Conservation (phyloP, 2,329 filamentous ascomycete species). For the Stachybotrys chlorohalonatus region DNA sequence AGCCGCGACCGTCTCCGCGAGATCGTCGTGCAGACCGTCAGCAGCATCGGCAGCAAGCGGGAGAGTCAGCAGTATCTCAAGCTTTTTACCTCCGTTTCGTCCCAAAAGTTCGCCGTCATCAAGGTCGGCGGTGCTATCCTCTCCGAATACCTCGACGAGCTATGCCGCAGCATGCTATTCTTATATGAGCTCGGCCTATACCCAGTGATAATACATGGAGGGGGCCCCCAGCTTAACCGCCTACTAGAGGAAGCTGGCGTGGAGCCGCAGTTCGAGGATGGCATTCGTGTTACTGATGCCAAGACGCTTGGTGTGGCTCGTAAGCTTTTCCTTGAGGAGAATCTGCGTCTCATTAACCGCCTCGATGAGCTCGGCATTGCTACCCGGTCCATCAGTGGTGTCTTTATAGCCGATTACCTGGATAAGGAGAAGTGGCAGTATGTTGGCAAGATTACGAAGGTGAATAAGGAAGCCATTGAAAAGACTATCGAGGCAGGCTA, state of each 20-base stretch:
- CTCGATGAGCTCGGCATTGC: conserved; percentile 84
- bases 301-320: conserved; percentile 88
- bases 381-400: conserved; percentile 82
- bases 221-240: conserved; percentile 89
- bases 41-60: conserved; percentile 91
- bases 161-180: conserved; percentile 83
- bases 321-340: conserved; percentile 91
- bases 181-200: conserved; percentile 91
- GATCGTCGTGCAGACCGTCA: conserved; percentile 53
- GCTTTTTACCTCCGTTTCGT: conserved; percentile 93
- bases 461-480: conserved; percentile 86
- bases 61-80: conserved; percentile 97
- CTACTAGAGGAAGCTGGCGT: conserved; percentile 84
- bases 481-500: conserved; percentile 85
- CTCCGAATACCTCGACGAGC: conserved; percentile 80
- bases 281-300: conserved; percentile 88
- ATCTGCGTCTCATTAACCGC: conserved; percentile 82
- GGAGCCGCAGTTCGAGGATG: conserved; percentile 92
- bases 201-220: conserved; percentile 92
- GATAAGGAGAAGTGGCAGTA: conserved; percentile 95
- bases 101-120: conserved; percentile 95
- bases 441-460: conserved; percentile 89
- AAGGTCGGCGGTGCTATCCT: conserved; percentile 96
- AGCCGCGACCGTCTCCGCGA: conserved; percentile 20
- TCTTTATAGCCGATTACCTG: conserved; percentile 88